These are phyloP conservation scores for Dictyostelium brefeldianum DNA, from an alignment of 78 protist genomes.

Conservation along the genomic window DNA sequence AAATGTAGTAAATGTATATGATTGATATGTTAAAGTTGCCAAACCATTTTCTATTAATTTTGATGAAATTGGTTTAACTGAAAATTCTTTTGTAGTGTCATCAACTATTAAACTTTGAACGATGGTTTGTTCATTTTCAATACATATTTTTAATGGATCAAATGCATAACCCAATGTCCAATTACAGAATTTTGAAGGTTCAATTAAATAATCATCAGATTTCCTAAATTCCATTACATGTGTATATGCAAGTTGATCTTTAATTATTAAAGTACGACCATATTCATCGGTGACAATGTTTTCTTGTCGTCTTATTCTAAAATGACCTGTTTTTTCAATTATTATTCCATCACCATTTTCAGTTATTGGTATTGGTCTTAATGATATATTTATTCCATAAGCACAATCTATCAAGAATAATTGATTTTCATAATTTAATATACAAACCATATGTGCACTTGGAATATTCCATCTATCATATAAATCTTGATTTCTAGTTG, in stretches of 20 bases:
- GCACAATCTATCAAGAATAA: slow-evolving; percentile 17
- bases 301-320: neutral
- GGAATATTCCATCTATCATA: slow-evolving; percentile 1
- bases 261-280: too few species aligned
- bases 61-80: neutral
- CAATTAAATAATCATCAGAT: neutral
- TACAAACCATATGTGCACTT: neutral
- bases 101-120: neutral
- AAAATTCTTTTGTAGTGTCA: slow-evolving; percentile 1
- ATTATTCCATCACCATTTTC: too few species aligned
- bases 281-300: neutral
- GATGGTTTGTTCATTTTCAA: neutral
- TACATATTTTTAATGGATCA: too few species aligned
- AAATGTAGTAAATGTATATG: neutral
- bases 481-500: neutral
- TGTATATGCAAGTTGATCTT: neutral
- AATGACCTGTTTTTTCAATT: neutral
- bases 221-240: neutral
- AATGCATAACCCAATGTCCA: neutral
- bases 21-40: neutral
- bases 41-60: neutral
- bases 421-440: neutral
- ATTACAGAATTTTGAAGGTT: too few species aligned
- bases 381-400: slow-evolving; percentile 8
- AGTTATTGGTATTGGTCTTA: slow-evolving; percentile 1